Evolutionary conservation across 1,139 yeast species (phyloP).

Genomic region (Kurtzmaniella quercitrusa): DNA sequence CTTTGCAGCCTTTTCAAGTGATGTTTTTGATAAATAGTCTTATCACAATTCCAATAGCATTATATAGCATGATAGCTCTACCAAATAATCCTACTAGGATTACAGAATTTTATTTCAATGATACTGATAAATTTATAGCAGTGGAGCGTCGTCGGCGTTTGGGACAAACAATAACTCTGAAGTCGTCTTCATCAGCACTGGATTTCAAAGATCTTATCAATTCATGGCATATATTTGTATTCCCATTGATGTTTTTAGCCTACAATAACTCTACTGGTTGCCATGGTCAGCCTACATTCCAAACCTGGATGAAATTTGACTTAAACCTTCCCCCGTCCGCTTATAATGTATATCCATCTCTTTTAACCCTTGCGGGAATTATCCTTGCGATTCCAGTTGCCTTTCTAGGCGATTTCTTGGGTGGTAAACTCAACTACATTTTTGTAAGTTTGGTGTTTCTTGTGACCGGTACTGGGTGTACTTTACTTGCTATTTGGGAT

Average conservation of each 20-base stretch:
- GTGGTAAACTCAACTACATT: slow-evolving; percentile 36
- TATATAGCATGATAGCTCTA: slow-evolving; percentile 36
- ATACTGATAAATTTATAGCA: slow-evolving; percentile 27
- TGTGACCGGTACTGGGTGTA: slow-evolving; percentile 35
- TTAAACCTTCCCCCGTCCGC: slow-evolving; percentile 32
- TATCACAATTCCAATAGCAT: slow-evolving; percentile 45
- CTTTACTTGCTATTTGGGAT: slow-evolving; percentile 41
- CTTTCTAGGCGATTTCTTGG: slow-evolving; percentile 38
- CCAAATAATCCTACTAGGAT: slow-evolving; percentile 43
- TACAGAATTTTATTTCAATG: slow-evolving; percentile 31
- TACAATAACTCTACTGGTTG: slow-evolving; percentile 47
- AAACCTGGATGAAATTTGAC: slow-evolving; percentile 48
- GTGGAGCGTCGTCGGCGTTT: slow-evolving; percentile 31
- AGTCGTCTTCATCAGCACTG: neutral
- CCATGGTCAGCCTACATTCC: slow-evolving; percentile 44
- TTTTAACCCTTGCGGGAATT: slow-evolving; percentile 40
- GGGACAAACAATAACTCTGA: neutral
- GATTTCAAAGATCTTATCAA: slow-evolving; percentile 24
- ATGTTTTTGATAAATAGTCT: slow-evolving; percentile 51
- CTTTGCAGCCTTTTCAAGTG: slow-evolving; percentile 42
- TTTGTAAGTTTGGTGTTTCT: slow-evolving; percentile 34
- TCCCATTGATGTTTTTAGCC: slow-evolving; percentile 44
- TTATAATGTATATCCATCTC: slow-evolving; percentile 49
- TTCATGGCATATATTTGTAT: slow-evolving; percentile 47
- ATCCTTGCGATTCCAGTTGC: slow-evolving; percentile 35